Percentiles rank a stretch among this genome's conserved stretches.
Conservation (phyloP, 73 alveolate genomes). For the Paramecium sexaurelia region DNA sequence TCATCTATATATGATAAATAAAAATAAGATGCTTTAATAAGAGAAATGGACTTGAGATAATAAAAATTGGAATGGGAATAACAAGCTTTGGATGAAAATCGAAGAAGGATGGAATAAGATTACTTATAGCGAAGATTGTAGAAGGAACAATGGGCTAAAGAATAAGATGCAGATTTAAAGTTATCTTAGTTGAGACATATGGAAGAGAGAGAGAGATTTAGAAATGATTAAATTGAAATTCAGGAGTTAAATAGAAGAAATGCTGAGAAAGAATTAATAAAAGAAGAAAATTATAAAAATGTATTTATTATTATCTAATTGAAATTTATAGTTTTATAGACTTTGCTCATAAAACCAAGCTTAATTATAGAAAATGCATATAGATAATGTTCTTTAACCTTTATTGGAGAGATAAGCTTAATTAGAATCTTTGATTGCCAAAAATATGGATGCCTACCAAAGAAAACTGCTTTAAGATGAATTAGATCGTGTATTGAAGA, state of each 20-base stretch:
- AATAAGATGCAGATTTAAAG: constrained; percentile 45
- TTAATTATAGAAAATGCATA: constrained; percentile 26
- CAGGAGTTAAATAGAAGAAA: constrained; percentile 50
- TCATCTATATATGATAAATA: constrained; percentile 43
- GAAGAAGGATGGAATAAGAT: constrained; percentile 44
- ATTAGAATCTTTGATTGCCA: constrained; percentile 31
- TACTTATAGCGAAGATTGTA: not conserved
- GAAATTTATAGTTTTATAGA: constrained; percentile 18
- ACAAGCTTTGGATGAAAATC: constrained; percentile 41
- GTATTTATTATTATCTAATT: not conserved
- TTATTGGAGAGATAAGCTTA: constrained; percentile 23
- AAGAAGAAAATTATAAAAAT: constrained; percentile 48
- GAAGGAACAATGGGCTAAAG: constrained; percentile 48
- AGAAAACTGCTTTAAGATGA: constrained; percentile 30
- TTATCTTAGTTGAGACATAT: not conserved
- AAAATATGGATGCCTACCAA: constrained; percentile 43
- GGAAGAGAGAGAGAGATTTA: constrained; percentile 44
- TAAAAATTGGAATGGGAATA: constrained; percentile 47
- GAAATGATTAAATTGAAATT: constrained; percentile 34
- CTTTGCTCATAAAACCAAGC: not conserved
- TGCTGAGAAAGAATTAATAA: constrained; percentile 48
- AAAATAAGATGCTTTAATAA: not conserved
- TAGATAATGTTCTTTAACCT: constrained; percentile 34
- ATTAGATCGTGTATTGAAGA: constrained; percentile 29
- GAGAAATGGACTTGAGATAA: constrained; percentile 44